Base-by-base conservation (phyloP, 208 protist genomes). In the Trypanosoma cruzi region DNA sequence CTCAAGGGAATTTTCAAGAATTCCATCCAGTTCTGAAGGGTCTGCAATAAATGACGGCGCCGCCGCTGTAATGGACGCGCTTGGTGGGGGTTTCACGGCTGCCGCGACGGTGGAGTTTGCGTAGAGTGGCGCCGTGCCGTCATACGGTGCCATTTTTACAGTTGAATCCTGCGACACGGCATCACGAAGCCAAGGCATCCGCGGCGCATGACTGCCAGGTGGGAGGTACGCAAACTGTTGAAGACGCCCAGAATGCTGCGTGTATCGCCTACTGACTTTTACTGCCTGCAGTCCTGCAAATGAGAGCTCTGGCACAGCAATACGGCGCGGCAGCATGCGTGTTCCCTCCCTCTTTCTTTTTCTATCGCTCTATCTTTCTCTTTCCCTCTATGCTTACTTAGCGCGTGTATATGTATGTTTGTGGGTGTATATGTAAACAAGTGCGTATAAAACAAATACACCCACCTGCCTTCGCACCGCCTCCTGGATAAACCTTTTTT, bases 101-200 rank as follows among this genome's bases (percentile, higher is more conserved):
- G n/a, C n/a, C n/a, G n/a, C n/a, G n/a, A n/a, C n/a, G n/a, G n/a
- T n/a, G n/a, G n/a, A n/a, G n/a, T n/a, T n/a, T n/a, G n/a, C n/a
- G n/a, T n/a, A n/a, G n/a, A n/a, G n/a, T n/a, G n/a, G n/a, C n/a
- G n/a, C n/a, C n/a, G 40, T 14, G 40, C 11, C 8, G 40, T 44
- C 40, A 14, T 44, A 40, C 36, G 36, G 7, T 40, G 36, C 36
- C 36, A 40, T 40, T 40, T 44, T 44, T 44, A 44, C 11, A 44
- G 1, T 2, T 14, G 40, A 44, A 44, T 4, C 36, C 36, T 4
- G 36, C 36, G 40, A 14, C 8, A 13, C 40, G 7, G 40, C 4
- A 52, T 32, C 62, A 54, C 75, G 70, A 65, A 91, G 78, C 85
- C 88, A 94, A 5, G 88, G 85, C 29, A 94, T 49, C 16, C 67